Evolutionary conservation across 1,284 basidiomycete genomes (phyloP), one percentile per base, ranked within the genome.

Genomic region (Sphagnurus paluster): DNA sequence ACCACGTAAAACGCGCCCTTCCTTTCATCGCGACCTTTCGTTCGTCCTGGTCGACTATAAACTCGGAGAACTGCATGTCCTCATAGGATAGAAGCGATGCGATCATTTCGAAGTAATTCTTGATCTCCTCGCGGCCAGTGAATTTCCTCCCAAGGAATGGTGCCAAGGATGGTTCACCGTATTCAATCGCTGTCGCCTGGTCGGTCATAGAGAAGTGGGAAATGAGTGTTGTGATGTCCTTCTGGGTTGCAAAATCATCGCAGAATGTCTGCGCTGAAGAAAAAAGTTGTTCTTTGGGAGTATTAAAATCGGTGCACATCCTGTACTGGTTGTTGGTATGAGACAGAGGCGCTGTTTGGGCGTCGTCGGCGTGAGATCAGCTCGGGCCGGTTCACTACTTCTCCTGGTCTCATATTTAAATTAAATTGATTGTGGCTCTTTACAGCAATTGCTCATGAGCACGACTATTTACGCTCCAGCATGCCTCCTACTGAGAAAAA

Each of bases 91-190:
- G 63, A 9, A 74, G 57, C 19, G 69, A 61, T 17, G 64, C 61
- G 33, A 86, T 70, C 36, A 70, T 61, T 28, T 67, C 60, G 44
- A 85, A 80, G 60, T 86, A 85, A 35, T 60, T 53, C 24, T 61
- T 59, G 34, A 80, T 64, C 33, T 70, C 76, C 4, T 63, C 58
- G n/a, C 53, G 59, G 9, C 79, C 78, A 0, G 56, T 56, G 61
- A 81, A 82, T 5, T 57, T 50, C 25, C 65, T 70, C 25, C 83
- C 82, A 8, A 84, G 60, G 61, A 84, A 85, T 17, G 81, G 80
- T 10, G 80, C 79, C 24, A 84, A 67, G 26, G 61, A 57, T 14
- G 67, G 64, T 24, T 78, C 67, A n/a, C 84, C 84, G 44, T 85
- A 71, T 58, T 85, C 83, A 53, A 76, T 49, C 5, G 71, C 79